phyloP scores from a whole-genome alignment of 2,329 filamentous ascomycete genomes.

The Fusarium sp. region DNA sequence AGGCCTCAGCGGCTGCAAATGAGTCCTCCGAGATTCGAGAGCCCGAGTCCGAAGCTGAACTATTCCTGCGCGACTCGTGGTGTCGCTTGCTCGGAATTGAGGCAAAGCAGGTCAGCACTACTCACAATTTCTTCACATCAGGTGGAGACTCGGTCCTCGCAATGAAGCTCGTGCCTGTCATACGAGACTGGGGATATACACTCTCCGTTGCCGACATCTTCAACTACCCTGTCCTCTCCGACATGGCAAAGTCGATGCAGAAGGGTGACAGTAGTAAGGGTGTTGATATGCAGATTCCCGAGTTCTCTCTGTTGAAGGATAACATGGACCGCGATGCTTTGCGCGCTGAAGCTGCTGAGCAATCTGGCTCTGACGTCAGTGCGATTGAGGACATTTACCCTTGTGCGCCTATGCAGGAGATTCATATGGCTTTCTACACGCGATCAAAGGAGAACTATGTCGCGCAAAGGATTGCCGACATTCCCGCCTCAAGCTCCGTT shows the following conservation, averaged over 20 bases:
- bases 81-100: slow-evolving; percentile 49
- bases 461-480: slow-evolving; percentile 57
- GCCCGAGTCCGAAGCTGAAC: slow-evolving; percentile 31
- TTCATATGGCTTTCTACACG: slow-evolving; percentile 62
- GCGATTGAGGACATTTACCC: slow-evolving; percentile 63
- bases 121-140: slow-evolving; percentile 59
- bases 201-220: slow-evolving; percentile 60
- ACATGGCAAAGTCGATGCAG: slow-evolving; percentile 53
- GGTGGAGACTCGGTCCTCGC: slow-evolving; percentile 63
- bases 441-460: slow-evolving; percentile 62
- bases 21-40: slow-evolving; percentile 17
- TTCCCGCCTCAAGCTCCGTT: slow-evolving; percentile 49
- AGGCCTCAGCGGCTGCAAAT: slow-evolving; percentile 17
- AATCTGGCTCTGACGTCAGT: slow-evolving; percentile 42
- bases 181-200: slow-evolving; percentile 52
- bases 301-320: slow-evolving; percentile 54
- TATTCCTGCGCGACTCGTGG: slow-evolving; percentile 51
- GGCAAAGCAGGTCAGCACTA: slow-evolving; percentile 47
- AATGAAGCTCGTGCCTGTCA: slow-evolving; percentile 60
- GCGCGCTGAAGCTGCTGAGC: slow-evolving; percentile 47
- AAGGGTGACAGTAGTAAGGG: slow-evolving; percentile 38
- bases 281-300: slow-evolving; percentile 41
- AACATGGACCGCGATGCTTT: slow-evolving; percentile 47
- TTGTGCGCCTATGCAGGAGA: slow-evolving; percentile 64
- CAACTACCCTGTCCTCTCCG: slow-evolving; percentile 54